Evolutionary conservation across 2,329 filamentous ascomycete genomes (phyloP).

Genomic region (Phaeosphaeriaceae sp.): DNA sequence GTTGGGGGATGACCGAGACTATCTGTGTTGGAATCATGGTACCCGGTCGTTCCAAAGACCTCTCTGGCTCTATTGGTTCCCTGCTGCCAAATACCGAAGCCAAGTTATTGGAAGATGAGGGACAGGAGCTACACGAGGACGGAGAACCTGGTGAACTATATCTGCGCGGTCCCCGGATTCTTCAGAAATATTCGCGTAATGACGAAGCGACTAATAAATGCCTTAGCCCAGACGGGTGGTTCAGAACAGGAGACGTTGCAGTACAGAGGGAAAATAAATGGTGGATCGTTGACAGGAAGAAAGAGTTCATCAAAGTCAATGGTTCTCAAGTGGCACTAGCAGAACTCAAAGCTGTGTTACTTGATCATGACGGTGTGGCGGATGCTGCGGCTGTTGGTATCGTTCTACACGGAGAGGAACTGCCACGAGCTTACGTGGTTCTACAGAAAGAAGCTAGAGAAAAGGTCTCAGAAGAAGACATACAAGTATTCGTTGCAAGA

Average conservation of each 20-base stretch:
- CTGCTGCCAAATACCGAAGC: slow-evolving; percentile 50
- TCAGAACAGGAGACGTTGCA: slow-evolving; percentile 46
- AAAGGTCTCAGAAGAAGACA: slow-evolving; percentile 34
- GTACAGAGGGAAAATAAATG: slow-evolving; percentile 43
- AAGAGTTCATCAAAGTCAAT: slow-evolving; percentile 53
- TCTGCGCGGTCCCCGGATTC: slow-evolving; percentile 50
- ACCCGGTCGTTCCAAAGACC: slow-evolving; percentile 41
- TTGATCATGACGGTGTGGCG: slow-evolving; percentile 59
- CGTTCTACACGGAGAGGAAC: slow-evolving; percentile 58
- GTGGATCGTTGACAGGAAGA: slow-evolving; percentile 48
- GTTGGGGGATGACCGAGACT: slow-evolving; percentile 53
- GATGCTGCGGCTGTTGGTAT: slow-evolving; percentile 64
- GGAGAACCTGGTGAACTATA: slow-evolving; percentile 50
- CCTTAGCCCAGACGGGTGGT: slow-evolving; percentile 48
- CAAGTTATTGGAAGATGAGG: slow-evolving; percentile 52
- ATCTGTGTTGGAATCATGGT: slow-evolving; percentile 51
- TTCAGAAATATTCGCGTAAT: slow-evolving; percentile 52
- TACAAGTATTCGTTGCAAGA: slow-evolving; percentile 49
- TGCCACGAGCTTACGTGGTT: slow-evolving; percentile 61
- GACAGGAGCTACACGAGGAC: slow-evolving; percentile 48
- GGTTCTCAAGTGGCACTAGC: slow-evolving; percentile 47
- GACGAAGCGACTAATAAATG: slow-evolving; percentile 48
- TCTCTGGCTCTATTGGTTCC: slow-evolving; percentile 49
- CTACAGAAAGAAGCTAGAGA: slow-evolving; percentile 55
- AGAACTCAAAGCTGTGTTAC: slow-evolving; percentile 57